These are phyloP conservation scores for Eucalyptus tenuipes DNA, from an alignment of 345 rosid species.

Conservation along the genomic window DNA sequence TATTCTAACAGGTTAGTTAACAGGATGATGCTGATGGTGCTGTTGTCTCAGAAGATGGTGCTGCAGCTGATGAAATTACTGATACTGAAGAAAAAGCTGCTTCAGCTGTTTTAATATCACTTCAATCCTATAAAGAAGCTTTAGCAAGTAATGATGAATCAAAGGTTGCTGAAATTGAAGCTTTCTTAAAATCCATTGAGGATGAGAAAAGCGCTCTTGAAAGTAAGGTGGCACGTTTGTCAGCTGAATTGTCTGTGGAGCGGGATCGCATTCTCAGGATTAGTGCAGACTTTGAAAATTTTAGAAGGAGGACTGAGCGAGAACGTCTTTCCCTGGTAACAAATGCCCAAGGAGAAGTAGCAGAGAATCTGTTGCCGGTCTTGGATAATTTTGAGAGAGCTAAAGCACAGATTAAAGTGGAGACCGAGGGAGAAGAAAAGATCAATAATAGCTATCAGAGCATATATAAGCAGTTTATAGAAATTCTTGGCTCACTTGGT, in stretches of 20 bases:
- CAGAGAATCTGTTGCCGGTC: constrained; percentile 68
- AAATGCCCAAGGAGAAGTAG: constrained; percentile 91
- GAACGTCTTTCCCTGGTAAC: constrained; percentile 73
- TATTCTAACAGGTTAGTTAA: constrained; percentile 3
- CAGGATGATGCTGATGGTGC: constrained; percentile 62
- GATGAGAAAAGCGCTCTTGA: constrained; percentile 48
- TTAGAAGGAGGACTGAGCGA: constrained; percentile 85
- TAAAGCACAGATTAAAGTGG: constrained; percentile 70
- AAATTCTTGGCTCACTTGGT: constrained; percentile 66
- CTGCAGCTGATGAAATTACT: constrained; percentile 15
- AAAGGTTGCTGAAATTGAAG: constrained; percentile 56
- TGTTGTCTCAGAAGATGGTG: constrained; percentile 20
- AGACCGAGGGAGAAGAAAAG: constrained; percentile 85
- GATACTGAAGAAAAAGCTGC: constrained; percentile 36
- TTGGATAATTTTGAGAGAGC: constrained; percentile 98
- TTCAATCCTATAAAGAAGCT: constrained; percentile 60
- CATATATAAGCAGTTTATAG: constrained; percentile 82
- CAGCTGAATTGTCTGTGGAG: constrained; percentile 54
- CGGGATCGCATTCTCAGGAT: constrained; percentile 74
- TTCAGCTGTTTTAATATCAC: constrained; percentile 30
- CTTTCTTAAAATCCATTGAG: constrained; percentile 52
- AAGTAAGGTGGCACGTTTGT: constrained; percentile 39
- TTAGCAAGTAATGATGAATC: constrained; percentile 48
- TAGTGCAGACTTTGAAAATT: constrained; percentile 93
- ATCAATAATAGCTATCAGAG: constrained; percentile 85